Conservation (phyloP, 371 early-diverging fungal genomes). For the Mortierella sp. region DNA sequence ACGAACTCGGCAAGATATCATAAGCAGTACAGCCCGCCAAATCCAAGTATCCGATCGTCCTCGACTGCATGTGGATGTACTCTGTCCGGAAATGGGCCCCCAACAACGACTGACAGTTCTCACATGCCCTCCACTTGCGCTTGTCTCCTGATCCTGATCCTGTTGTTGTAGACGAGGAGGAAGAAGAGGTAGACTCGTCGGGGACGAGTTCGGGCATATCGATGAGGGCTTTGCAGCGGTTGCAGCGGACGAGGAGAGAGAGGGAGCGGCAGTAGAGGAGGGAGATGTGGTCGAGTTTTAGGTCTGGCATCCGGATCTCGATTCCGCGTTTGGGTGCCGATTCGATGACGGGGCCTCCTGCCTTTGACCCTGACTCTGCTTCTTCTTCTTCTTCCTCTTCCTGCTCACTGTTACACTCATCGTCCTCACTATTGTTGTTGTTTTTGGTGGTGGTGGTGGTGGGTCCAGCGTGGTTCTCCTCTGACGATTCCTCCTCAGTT, state of each 20-base stretch:
- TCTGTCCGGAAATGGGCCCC: constrained; percentile 73
- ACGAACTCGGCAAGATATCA: constrained; percentile 78
- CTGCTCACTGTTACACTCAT: neutral
- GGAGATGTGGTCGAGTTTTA: constrained; percentile 70
- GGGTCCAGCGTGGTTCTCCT: neutral
- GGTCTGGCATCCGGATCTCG: constrained; percentile 76
- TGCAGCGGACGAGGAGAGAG: constrained; percentile 77
- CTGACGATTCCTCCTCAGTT: constrained; percentile 51
- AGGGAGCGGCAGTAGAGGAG: constrained; percentile 74
- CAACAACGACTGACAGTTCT: constrained; percentile 73
- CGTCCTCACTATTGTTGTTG: constrained; percentile 6
- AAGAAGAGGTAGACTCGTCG: constrained; percentile 16
- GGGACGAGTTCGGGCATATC: constrained; percentile 69
- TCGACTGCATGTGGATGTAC: constrained; percentile 68
- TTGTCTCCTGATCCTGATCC: constrained; percentile 46
- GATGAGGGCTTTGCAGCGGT: constrained; percentile 75
- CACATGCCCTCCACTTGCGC: constrained; percentile 77
- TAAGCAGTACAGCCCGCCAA: constrained; percentile 74
- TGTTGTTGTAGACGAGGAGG: constrained; percentile 10
- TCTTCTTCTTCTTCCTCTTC: constrained; percentile 21
- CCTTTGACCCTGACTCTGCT: neutral
- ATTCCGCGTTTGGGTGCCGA: constrained; percentile 67
- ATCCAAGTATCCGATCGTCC: constrained; percentile 81
- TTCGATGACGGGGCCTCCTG: constrained; percentile 10
- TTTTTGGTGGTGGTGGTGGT: constrained; percentile 12